Conservation (phyloP, 179 eudicot genomes). For the Actinidia arguta region DNA sequence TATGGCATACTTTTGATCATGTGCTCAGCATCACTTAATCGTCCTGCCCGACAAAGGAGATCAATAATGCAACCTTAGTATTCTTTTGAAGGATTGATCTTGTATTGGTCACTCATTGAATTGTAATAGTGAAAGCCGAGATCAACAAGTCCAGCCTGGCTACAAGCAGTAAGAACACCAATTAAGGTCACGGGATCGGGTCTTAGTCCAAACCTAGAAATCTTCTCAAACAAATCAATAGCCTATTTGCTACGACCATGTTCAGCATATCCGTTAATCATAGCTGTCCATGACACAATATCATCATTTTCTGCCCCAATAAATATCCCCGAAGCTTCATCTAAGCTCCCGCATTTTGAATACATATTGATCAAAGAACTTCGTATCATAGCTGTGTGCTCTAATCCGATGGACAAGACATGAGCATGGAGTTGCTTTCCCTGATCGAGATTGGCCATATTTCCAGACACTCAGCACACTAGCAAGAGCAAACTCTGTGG, state of each 20-base stretch:
- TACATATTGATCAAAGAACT: slow-evolving; percentile 92
- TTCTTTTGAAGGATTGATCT: slow-evolving; percentile 62
- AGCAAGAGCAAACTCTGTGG: slow-evolving; percentile 78
- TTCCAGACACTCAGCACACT: slow-evolving; percentile 80
- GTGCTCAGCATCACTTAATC: slow-evolving; percentile 71
- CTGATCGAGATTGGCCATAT: slow-evolving; percentile 83
- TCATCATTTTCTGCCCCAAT: slow-evolving; percentile 39
- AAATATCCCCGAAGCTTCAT: slow-evolving; percentile 67
- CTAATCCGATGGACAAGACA: slow-evolving; percentile 65
- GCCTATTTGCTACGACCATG: slow-evolving; percentile 83
- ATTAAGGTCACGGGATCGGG: slow-evolving; percentile 89
- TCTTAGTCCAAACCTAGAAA: slow-evolving; percentile 52
- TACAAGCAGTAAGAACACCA: slow-evolving; percentile 91
- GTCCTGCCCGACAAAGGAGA: slow-evolving; percentile 84
- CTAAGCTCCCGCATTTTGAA: slow-evolving; percentile 83
- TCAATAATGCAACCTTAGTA: slow-evolving; percentile 96
- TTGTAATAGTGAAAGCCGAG: slow-evolving; percentile 69
- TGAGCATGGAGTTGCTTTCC: slow-evolving; percentile 88
- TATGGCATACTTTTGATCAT: slow-evolving; percentile 77
- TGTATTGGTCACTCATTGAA: slow-evolving; percentile 54
- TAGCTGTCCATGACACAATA: slow-evolving; percentile 90
- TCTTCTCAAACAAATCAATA: slow-evolving; percentile 65
- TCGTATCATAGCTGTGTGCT: slow-evolving; percentile 52
- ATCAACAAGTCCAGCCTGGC: slow-evolving; percentile 88
- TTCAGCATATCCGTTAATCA: slow-evolving; percentile 94